These are phyloP conservation scores for Chalaropsis thielavioides DNA, from an alignment of 2,329 filamentous ascomycete species.

Conservation along the genomic window DNA sequence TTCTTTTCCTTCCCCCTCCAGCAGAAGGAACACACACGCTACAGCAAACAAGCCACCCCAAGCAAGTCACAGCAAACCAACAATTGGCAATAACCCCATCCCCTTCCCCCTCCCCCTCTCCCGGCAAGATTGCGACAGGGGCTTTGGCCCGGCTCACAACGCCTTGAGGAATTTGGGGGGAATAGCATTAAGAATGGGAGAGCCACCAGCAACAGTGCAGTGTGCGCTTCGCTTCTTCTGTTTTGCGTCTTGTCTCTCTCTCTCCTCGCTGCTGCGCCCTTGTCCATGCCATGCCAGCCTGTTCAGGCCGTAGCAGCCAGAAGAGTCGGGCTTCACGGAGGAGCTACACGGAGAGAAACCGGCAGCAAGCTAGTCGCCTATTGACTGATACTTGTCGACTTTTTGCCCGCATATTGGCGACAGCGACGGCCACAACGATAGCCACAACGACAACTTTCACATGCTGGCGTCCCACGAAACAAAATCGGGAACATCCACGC, in stretches of 20 bases:
- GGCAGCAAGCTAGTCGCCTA: no score
- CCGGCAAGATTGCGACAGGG: background rate
- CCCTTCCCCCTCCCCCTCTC: background rate
- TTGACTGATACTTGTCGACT: background rate
- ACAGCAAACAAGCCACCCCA: background rate
- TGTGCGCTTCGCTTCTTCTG: background rate
- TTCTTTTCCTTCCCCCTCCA: background rate
- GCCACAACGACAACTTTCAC: no score
- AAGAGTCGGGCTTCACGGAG: background rate
- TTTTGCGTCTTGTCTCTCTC: background rate
- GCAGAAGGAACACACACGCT: background rate
- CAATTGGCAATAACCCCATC: background rate
- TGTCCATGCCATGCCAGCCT: background rate
- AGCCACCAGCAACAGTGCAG: background rate
- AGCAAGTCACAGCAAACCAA: background rate
- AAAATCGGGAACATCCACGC: no score
- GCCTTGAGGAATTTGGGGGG: background rate
- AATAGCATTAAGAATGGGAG: background rate
- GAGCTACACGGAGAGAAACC: background rate
- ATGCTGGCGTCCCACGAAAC: background rate
- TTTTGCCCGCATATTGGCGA: background rate
- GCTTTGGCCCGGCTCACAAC: background rate
- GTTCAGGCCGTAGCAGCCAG: background rate
- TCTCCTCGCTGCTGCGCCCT: background rate
- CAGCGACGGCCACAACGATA: no score